These are phyloP conservation scores for Pleurotus djamor DNA, from an alignment of 768 basidiomycete species.

Conservation along the genomic window DNA sequence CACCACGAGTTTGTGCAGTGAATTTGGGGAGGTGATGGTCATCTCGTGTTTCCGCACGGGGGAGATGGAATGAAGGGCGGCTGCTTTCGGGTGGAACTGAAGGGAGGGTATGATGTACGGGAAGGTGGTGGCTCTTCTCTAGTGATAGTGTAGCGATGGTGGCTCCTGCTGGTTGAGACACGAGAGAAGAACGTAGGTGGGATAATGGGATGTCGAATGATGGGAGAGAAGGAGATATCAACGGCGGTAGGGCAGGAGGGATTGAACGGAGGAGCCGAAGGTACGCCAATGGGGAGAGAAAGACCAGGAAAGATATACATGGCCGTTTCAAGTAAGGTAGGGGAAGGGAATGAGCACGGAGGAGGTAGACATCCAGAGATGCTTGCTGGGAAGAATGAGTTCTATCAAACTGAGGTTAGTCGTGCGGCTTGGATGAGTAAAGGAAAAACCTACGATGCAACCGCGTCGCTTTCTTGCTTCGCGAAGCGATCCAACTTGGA, in stretches of 20 bases:
- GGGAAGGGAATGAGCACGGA: conserved; percentile 64
- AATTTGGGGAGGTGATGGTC: conserved; percentile 51
- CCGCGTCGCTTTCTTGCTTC: conserved; percentile 46
- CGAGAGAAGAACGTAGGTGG: conserved; percentile 45
- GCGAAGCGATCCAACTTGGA: conserved; percentile 48
- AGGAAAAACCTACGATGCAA: conserved; percentile 47
- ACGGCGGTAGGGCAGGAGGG: conserved; percentile 12
- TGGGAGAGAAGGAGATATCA: conserved; percentile 22
- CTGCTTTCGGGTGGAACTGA: conserved; percentile 44
- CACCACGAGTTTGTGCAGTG: conserved; percentile 21
- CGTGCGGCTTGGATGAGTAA: background rate
- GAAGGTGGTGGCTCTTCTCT: conserved; percentile 8
- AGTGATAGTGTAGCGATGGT: conserved; percentile 56
- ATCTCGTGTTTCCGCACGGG: conserved; percentile 34
- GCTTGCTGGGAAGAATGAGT: conserved; percentile 34
- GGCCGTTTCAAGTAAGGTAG: conserved; percentile 71
- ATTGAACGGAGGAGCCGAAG: conserved; percentile 50
- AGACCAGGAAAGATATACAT: conserved; percentile 69
- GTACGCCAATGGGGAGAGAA: conserved; percentile 70
- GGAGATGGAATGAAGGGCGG: conserved; percentile 55
- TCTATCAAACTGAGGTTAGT: conserved; percentile 19
- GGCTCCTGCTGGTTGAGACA: conserved; percentile 39
- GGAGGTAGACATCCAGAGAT: conserved; percentile 72
- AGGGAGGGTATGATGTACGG: conserved; percentile 34
- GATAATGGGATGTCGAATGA: conserved; percentile 51